Conservation (phyloP, 345 rosid genomes). For the Brassica carinata region DNA sequence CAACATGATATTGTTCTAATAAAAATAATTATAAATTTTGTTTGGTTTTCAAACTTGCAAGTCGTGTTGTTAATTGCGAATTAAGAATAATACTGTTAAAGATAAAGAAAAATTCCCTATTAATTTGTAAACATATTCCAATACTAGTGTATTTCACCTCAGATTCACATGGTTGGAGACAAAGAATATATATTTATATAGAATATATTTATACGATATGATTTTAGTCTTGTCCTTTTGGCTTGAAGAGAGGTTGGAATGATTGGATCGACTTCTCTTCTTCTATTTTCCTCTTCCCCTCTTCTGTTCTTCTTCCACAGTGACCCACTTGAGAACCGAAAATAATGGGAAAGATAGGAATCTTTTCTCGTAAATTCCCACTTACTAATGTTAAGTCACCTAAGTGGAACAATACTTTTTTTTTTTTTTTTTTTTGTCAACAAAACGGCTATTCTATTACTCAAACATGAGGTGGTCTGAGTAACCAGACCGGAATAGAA, state of each 20-base stretch:
- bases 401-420: conserved; percentile 25
- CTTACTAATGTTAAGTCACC: conserved; percentile 31
- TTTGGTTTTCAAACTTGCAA: not conserved
- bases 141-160: not conserved
- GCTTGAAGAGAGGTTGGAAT: conserved; percentile 30
- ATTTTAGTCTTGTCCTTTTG: conserved; percentile 24
- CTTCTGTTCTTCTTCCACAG: conserved; percentile 23
- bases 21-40: not conserved
- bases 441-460: too few species aligned
- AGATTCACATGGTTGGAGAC: conserved; percentile 23
- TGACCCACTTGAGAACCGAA: conserved; percentile 19
- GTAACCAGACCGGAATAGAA: too few species aligned
- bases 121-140: conserved; percentile 9
- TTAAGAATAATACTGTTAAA: not conserved
- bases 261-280: conserved; percentile 36
- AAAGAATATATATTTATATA: conserved; percentile 31
- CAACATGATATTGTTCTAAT: not conserved
- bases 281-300: not conserved
- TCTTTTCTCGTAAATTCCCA: conserved; percentile 32
- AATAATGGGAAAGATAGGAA: conserved; percentile 16
- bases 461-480: too few species aligned
- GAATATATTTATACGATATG: conserved; percentile 33
- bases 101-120: not conserved
- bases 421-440: too few species aligned
- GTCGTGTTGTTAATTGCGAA: not conserved